Evolutionary conservation across 2,329 filamentous ascomycete species (phyloP).

Genomic region (Fusarium nurragi): DNA sequence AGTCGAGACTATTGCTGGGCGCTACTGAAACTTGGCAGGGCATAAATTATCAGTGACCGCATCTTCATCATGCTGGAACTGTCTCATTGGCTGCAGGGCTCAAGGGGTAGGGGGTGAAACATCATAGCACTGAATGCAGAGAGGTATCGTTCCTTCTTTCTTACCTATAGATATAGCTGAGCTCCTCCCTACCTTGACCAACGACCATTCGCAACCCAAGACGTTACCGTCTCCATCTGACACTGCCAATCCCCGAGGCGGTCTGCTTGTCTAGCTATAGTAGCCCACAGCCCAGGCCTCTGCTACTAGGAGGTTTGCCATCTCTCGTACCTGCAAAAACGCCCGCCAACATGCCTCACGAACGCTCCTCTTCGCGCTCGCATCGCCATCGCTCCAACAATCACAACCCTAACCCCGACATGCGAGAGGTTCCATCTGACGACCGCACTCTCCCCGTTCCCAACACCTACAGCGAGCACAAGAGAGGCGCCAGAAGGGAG

Average conservation of each 20-base stretch:
- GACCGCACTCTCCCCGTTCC: slow-evolving; percentile 41
- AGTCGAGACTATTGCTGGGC: slow-evolving; percentile 4
- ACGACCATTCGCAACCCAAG: background rate
- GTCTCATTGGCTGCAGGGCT: slow-evolving; percentile 9
- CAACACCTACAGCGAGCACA: slow-evolving; percentile 39
- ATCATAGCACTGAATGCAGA: background rate
- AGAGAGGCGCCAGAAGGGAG: slow-evolving; percentile 9
- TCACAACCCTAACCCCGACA: slow-evolving; percentile 15
- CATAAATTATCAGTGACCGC: slow-evolving; percentile 14
- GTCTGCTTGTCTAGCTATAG: background rate
- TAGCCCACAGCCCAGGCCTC: slow-evolving; percentile 2
- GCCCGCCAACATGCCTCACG: slow-evolving; percentile 22
- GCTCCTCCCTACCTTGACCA: no score
- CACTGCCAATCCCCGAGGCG: background rate
- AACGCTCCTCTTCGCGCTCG: slow-evolving; percentile 34
- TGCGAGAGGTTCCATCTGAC: slow-evolving; percentile 17
- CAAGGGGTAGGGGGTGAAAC: slow-evolving; percentile 14
- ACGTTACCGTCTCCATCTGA: background rate
- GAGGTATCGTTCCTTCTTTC: background rate
- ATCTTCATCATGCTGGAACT: slow-evolving; percentile 15
- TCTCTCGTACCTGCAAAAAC: slow-evolving; percentile 1
- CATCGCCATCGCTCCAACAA: slow-evolving; percentile 28
- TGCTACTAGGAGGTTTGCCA: slow-evolving; percentile 1
- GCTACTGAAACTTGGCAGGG: slow-evolving; percentile 28
- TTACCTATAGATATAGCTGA: background rate